Evolutionary conservation across 1,139 yeast genomes (phyloP).

Genomic region (Hansenula sp.): DNA sequence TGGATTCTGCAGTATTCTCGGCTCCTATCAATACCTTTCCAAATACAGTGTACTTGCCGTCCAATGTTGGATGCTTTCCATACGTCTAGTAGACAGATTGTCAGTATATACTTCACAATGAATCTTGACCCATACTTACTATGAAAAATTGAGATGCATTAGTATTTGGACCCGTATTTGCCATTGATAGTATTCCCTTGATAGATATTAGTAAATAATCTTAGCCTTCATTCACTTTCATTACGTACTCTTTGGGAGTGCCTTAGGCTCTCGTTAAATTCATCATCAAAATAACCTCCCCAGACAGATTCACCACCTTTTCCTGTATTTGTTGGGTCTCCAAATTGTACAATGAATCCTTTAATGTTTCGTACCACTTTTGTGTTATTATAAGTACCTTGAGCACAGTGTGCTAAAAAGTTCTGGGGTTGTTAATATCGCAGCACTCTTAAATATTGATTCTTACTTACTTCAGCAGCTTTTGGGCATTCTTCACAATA

Average conservation of each 20-base stretch:
- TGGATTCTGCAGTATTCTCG: conserved; percentile 29
- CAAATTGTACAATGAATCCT: conserved; percentile 44
- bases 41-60: conserved; percentile 54
- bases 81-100: conserved; percentile 24
- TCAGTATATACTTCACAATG: background rate
- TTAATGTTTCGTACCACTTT: conserved; percentile 39
- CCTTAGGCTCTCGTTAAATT: conserved; percentile 34
- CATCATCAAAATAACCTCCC: conserved; percentile 49
- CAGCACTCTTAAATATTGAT: background rate
- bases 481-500: conserved; percentile 36
- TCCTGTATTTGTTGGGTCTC: conserved; percentile 47
- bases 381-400: conserved; percentile 37
- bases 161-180: conserved; percentile 38
- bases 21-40: conserved; percentile 46
- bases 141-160: conserved; percentile 42
- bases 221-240: no score
- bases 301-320: conserved; percentile 48
- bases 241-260: conserved; percentile 38
- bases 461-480: conserved; percentile 28
- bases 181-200: conserved; percentile 41
- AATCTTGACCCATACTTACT: conserved; percentile 16
- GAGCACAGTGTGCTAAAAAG: conserved; percentile 45
- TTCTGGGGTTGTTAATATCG: conserved; percentile 21
- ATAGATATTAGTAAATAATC: background rate
- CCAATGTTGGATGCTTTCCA: conserved; percentile 37